Evolutionary conservation across 495 filamentous ascomycete species (phyloP), one percentile per base, ranked within the genome.

Genomic region (Lophiotrema nucula): DNA sequence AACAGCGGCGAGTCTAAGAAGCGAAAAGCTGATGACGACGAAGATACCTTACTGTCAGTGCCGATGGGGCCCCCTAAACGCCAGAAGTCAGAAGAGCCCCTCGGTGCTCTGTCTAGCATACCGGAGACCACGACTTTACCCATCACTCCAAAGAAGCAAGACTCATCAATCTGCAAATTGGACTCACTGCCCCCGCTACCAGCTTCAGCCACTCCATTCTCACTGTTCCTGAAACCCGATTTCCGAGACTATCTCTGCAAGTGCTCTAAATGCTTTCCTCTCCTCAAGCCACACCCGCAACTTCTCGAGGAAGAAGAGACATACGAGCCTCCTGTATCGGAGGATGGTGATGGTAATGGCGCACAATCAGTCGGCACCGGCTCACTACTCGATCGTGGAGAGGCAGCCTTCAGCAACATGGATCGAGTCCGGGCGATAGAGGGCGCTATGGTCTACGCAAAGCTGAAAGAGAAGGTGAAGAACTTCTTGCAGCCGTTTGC

Each of bases 401-500:
- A 97, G 70, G 88, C 87, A 22, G 93, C 91, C 0, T 77, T 98
- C 24, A 89, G 82, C 70, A 92, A 88, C 58, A 83, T 98, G 18
- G 93, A 97, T 69, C 85, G 93, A 2, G 91, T 97, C 16, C 77
- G 85, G 18, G 93, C 93, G 3, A 96, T 98, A 59, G 92, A 98
- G 71, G 93, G 93, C 18, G 92, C 95, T 11, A 96, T 96, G 90
- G 90, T 88, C 12, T 98, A 97, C 71, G 96, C 96, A 64, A 84
- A 93, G 59, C 80, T 98, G 19, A 92, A 92, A 62, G 92, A 97
- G 44, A 92, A 92, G 66, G 83, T 98, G 13, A 97, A 90, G 79
- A 82, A 82, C 2, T 97, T 98, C 69, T 80, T 98, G 55, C 81
- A 88, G 67, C 88, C 95, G 48, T 98, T 96, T 73, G 93, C 93